Percentiles rank a stretch among this genome's conserved stretches.
phyloP scores from a whole-genome alignment of 1,139 yeast species.

The Diutina sp. region DNA sequence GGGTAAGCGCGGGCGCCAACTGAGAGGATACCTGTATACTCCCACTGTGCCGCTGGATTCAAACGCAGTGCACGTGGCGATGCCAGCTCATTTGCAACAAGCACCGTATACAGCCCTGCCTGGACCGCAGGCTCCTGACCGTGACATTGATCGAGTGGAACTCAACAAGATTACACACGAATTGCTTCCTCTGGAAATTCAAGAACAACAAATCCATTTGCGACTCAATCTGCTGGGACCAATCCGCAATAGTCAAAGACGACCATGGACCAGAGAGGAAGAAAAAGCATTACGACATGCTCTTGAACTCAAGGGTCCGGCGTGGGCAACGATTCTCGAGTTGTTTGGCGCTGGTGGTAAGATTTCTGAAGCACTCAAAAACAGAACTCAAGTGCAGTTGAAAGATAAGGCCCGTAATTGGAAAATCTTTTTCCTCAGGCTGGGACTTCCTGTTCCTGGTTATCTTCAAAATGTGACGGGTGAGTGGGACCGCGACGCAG shows the following conservation, averaged over 20 bases:
- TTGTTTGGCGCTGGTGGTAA: conserved; percentile 89
- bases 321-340: conserved; percentile 84
- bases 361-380: conserved; percentile 68
- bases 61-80: not conserved
- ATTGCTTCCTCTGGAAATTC: conserved; percentile 31
- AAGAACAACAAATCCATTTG: conserved; percentile 31
- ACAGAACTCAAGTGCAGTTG: conserved; percentile 79
- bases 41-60: not conserved
- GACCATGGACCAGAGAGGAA: conserved; percentile 85
- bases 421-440: conserved; percentile 74
- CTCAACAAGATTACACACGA: not conserved
- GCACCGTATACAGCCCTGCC: not conserved
- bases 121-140: not conserved
- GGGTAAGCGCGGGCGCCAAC: conserved; percentile 29
- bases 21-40: not conserved
- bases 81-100: conserved; percentile 2
- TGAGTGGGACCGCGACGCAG: conserved; percentile 49
- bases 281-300: conserved; percentile 80
- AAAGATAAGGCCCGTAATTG: conserved; percentile 95
- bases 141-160: not conserved
- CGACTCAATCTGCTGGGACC: conserved; percentile 16
- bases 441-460: conserved; percentile 60
- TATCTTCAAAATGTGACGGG: conserved; percentile 81
- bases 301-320: conserved; percentile 74
- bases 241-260: conserved; percentile 23